Evolutionary conservation across 495 filamentous ascomycete genomes (phyloP).

Genomic region (Hypomontagnella submonticulosa): DNA sequence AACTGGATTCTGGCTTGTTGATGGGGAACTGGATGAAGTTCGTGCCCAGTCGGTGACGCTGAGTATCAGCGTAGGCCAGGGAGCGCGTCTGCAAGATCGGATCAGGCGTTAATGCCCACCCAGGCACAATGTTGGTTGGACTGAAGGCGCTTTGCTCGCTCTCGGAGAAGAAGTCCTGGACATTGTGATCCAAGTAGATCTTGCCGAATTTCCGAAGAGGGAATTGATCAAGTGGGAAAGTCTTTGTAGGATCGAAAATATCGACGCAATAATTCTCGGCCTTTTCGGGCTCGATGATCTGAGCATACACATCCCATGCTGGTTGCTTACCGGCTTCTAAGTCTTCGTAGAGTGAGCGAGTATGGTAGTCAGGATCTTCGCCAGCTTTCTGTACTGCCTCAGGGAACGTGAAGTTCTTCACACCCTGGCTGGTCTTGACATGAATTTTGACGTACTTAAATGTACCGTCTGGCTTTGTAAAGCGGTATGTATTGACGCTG

Average conservation of each 20-base stretch:
- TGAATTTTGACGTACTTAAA: conserved; percentile 70
- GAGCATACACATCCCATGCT: conserved; percentile 59
- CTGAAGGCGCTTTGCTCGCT: conserved; percentile 64
- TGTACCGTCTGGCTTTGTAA: conserved; percentile 66
- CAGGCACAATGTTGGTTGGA: conserved; percentile 62
- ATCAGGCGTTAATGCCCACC: conserved; percentile 58
- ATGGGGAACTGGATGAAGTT: conserved; percentile 48
- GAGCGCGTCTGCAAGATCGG: conserved; percentile 69
- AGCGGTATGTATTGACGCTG: conserved; percentile 68
- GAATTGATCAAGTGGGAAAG: conserved; percentile 55
- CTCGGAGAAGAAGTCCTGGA: conserved; percentile 60
- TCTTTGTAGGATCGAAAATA: conserved; percentile 59
- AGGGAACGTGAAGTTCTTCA: conserved; percentile 62
- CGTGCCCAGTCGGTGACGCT: conserved; percentile 6
- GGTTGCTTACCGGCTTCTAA: conserved; percentile 54
- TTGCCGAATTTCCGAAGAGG: conserved; percentile 56
- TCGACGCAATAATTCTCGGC: conserved; percentile 45
- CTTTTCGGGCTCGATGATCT: conserved; percentile 60
- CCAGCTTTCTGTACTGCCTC: conserved; percentile 57
- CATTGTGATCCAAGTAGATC: conserved; percentile 57
- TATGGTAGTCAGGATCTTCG: conserved; percentile 61
- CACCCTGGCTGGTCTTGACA: conserved; percentile 65
- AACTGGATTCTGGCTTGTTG: conserved; percentile 65
- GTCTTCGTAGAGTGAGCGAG: conserved; percentile 52
- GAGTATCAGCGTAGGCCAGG: conserved; percentile 67